Conservation (phyloP, 371 early-diverging fungal genomes). For the Spiromyces aspiralis region DNA sequence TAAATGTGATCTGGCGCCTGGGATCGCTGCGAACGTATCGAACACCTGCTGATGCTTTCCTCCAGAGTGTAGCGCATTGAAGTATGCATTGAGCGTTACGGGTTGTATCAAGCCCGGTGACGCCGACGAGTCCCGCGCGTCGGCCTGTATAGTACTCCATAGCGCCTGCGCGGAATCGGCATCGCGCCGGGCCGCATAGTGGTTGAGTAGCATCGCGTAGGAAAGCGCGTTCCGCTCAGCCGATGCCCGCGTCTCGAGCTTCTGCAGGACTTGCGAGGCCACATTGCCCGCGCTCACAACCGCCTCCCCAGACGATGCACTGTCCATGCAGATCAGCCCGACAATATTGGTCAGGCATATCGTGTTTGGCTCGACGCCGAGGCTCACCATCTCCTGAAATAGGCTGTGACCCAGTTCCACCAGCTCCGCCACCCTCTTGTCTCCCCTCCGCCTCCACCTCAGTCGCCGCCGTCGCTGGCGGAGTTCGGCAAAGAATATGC, state of each 20-base stretch:
- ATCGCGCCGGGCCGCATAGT: not conserved
- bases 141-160: not conserved
- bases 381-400: not conserved
- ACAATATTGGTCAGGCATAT: not conserved
- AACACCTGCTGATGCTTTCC: not conserved
- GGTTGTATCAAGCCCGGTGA: not conserved
- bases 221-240: not conserved
- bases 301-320: too few species aligned
- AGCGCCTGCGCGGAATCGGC: not conserved
- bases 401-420: not conserved
- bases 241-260: not conserved
- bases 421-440: not conserved
- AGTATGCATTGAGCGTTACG: not conserved
- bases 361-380: not conserved
- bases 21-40: not conserved
- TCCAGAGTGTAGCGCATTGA: not conserved
- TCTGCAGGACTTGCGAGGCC: not conserved
- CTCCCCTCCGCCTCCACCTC: not conserved
- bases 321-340: not conserved
- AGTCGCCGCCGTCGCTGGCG: not conserved
- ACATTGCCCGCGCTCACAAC: too few species aligned
- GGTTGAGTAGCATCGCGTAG: not conserved
- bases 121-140: not conserved
- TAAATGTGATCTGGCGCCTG: too few species aligned
- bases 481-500: not conserved